phyloP scores from a whole-genome alignment of 768 basidiomycete species.

The Rhizopogon rudus region DNA sequence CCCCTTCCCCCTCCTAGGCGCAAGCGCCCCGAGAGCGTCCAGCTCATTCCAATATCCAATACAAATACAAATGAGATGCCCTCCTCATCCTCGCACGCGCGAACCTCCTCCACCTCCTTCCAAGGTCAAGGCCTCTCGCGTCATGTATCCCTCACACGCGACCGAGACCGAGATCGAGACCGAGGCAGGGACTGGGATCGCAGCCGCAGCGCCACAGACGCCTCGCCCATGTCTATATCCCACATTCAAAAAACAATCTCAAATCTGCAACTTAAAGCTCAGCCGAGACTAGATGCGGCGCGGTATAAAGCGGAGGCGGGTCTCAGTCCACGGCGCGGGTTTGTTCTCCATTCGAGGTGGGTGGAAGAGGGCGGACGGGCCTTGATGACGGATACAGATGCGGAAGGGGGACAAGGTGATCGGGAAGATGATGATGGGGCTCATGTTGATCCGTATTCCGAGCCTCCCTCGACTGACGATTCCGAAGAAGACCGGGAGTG shows the following conservation, averaged over 20 bases:
- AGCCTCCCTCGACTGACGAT: slow-evolving; percentile 22
- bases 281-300: slow-evolving; percentile 57
- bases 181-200: neutral
- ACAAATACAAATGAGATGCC: slow-evolving; percentile 8
- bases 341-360: slow-evolving; percentile 35
- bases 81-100: slow-evolving; percentile 7
- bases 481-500: slow-evolving; percentile 12
- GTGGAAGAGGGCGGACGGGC: slow-evolving; percentile 32
- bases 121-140: slow-evolving; percentile 28
- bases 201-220: slow-evolving; percentile 13
- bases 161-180: slow-evolving; percentile 2
- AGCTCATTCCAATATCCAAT: slow-evolving; percentile 28
- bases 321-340: slow-evolving; percentile 49
- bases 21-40: slow-evolving; percentile 62
- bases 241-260: slow-evolving; percentile 41
- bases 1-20: slow-evolving; percentile 42
- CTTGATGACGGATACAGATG: slow-evolving; percentile 29
- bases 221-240: slow-evolving; percentile 32
- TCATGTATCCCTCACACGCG: slow-evolving; percentile 33
- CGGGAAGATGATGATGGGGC: slow-evolving; percentile 11
- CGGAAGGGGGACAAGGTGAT: slow-evolving; percentile 18
- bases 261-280: slow-evolving; percentile 32
- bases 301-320: slow-evolving; percentile 73
- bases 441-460: slow-evolving; percentile 15
- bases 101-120: slow-evolving; percentile 15